Percentiles rank a stretch among this genome's conserved stretches.
Conservation (phyloP, 306 rosid genomes). For the Prunus mira region DNA sequence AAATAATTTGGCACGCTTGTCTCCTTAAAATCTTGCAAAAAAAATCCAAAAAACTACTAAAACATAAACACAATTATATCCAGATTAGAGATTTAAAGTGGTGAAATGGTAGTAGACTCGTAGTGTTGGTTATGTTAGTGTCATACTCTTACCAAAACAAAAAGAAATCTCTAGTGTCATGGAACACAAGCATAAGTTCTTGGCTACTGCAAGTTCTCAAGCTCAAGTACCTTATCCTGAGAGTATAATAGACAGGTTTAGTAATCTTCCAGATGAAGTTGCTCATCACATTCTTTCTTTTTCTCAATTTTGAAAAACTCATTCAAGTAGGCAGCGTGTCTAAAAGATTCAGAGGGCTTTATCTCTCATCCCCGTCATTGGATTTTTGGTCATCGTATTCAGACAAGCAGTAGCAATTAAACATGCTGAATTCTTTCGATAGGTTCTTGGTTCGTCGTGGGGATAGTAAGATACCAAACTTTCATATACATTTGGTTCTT, state of each 20-base stretch:
- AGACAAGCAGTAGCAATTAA: not conserved
- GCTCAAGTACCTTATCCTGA: not conserved
- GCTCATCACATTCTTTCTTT: not conserved
- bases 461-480: not conserved
- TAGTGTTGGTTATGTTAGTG: not conserved
- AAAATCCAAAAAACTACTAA: not conserved
- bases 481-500: not conserved
- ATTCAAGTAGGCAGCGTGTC: not conserved
- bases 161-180: not conserved
- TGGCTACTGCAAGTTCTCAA: conserved; percentile 2
- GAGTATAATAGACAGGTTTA: conserved; percentile 1
- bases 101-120: not conserved
- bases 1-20: not conserved
- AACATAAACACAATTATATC: not conserved
- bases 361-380: not conserved
- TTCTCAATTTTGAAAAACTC: not conserved
- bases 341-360: not conserved
- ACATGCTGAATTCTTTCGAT: not conserved
- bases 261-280: not conserved
- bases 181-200: not conserved
- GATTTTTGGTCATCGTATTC: not conserved
- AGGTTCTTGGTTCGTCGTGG: not conserved
- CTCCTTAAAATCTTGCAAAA: not conserved
- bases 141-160: not conserved
- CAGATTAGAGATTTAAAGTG: not conserved